These are phyloP conservation scores for Angophora floribunda DNA, from an alignment of 345 rosid genomes.

Conservation along the genomic window DNA sequence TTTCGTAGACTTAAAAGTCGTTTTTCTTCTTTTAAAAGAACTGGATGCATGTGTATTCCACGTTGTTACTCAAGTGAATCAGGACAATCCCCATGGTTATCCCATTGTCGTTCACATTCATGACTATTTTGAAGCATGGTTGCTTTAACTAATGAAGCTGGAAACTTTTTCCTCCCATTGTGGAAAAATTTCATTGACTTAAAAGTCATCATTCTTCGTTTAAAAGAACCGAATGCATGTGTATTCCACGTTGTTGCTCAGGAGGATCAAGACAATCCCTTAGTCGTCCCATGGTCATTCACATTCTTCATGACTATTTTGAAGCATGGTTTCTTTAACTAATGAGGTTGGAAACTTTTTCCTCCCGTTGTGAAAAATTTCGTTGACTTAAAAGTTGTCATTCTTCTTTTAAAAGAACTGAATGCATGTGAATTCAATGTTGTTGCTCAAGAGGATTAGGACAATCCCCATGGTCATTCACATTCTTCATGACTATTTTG, in stretches of 20 bases:
- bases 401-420: too few relatives aligned
- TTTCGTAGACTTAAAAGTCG: not conserved
- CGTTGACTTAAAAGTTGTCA: not conserved
- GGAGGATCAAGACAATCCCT: not conserved
- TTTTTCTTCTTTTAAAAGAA: too few relatives aligned
- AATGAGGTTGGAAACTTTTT: not conserved
- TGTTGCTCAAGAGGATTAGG: not conserved
- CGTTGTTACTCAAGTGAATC: too few relatives aligned
- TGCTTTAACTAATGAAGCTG: not conserved
- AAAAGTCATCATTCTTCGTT: too few relatives aligned
- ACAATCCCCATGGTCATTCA: not conserved
- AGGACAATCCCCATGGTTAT: accelerated
- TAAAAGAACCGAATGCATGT: too few relatives aligned
- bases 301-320: not conserved
- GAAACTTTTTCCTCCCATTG: not conserved
- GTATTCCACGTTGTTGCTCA: not conserved
- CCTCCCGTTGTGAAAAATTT: too few relatives aligned
- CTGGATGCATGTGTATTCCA: too few relatives aligned
- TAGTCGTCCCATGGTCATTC: not conserved
- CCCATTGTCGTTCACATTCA: not conserved
- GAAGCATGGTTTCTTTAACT: not conserved
- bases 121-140: not conserved
- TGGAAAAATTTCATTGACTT: not conserved
- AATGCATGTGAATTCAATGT: too few relatives aligned
- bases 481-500: not conserved